phyloP scores from a whole-genome alignment of 768 basidiomycete genomes.

The Termitomyces sp. region DNA sequence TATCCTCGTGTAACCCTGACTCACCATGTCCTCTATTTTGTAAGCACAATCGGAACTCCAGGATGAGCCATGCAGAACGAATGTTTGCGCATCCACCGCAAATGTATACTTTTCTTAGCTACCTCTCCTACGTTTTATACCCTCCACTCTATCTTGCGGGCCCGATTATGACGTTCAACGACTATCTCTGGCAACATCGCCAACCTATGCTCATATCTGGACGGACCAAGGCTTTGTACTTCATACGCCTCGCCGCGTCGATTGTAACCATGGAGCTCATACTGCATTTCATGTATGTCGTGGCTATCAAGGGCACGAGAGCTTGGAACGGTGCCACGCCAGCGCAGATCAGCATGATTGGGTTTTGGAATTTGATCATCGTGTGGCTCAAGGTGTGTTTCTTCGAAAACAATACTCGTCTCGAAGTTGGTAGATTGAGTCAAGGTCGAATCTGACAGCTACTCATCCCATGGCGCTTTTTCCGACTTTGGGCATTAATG shows the following conservation, averaged over 20 bases:
- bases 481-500: slow-evolving; percentile 86
- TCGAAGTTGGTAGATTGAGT: not conserved
- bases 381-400: slow-evolving; percentile 87
- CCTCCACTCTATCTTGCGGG: slow-evolving; percentile 94
- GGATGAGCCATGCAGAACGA: slow-evolving; percentile 55
- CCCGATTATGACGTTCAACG: slow-evolving; percentile 94
- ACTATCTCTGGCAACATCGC: slow-evolving; percentile 88
- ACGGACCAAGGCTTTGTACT: slow-evolving; percentile 44
- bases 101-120: slow-evolving; percentile 65
- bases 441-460: slow-evolving; percentile 46
- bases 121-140: slow-evolving; percentile 83
- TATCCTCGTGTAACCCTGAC: not conserved
- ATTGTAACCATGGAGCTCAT: slow-evolving; percentile 86
- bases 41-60: slow-evolving; percentile 11
- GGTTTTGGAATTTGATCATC: slow-evolving; percentile 94
- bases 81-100: slow-evolving; percentile 47
- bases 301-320: slow-evolving; percentile 87
- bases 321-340: slow-evolving; percentile 80
- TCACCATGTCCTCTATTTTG: not conserved
- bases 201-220: slow-evolving; percentile 42
- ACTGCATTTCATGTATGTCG: slow-evolving; percentile 93
- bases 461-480: slow-evolving; percentile 93
- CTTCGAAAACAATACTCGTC: not conserved
- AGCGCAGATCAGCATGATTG: slow-evolving; percentile 82
- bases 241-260: slow-evolving; percentile 62